Base-by-base conservation (phyloP, 768 basidiomycete species). In the Boletus sp. region DNA sequence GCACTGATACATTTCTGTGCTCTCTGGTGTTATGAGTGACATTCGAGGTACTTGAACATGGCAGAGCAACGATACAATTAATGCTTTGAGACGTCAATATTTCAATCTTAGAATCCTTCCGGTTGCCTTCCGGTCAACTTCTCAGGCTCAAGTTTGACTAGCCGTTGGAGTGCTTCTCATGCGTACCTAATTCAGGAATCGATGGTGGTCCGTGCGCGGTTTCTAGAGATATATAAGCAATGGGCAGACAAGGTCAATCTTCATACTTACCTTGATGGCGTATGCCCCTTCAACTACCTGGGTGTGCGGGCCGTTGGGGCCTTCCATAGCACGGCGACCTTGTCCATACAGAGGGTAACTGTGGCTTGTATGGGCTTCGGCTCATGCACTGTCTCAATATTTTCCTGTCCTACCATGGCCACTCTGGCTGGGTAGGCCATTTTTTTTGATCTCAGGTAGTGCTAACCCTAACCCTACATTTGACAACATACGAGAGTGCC, bases 331-430 rank as follows among this genome's bases (percentile, higher is more conserved):
- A 80, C 79, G 79, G 79, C 79, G 79, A 79, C 79, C 76, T 42
- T 79, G 78, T 79, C 79, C 79, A 57, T 24, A 56, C 77, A 78
- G 75, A 75, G 77, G 75, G 73, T 66, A 51, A 65, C 42, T 53
- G 52, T 64, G 73, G 74, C 74, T 80, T 80, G 79, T 79, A 75
- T 78, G 71, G 73, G 81, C 82, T 81, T 80, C 77, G 83, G 85
- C 78, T 78, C 81, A 85, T 84, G 86, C 84, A 87, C 80, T 80
- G 83, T 86, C 84, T 78, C 63, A 86, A 87, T 87, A 87, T 87
- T 87, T 87, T 79, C 84, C 85, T 73, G 84, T 86, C 80, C 82
- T 76, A 75, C 79, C 79, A 77, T 79, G 75, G 78, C 76, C 77
- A 71, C 76, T 78, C 77, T 76, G 77, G 77, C 78, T 77, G 76